Conservation (phyloP, 306 rosid genomes). For the Astragalus membranaceus region DNA sequence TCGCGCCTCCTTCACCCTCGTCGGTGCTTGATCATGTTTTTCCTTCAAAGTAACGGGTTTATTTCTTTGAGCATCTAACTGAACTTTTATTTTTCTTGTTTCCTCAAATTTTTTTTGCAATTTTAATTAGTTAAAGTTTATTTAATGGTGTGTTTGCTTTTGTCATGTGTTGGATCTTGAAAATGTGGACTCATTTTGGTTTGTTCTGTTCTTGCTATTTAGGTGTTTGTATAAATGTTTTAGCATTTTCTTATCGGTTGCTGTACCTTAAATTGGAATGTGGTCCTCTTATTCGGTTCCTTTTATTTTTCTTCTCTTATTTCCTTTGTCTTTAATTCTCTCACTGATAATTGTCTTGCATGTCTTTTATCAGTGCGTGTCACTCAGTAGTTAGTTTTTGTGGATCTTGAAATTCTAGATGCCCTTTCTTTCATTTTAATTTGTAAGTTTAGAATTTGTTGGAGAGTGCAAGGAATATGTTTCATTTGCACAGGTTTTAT, state of each 20-base stretch:
- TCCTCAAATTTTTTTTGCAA: neutral
- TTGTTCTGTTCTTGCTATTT: neutral
- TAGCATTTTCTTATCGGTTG: neutral
- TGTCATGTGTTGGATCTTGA: slow-evolving; percentile 39
- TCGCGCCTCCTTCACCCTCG: too few species aligned
- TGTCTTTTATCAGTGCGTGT: neutral
- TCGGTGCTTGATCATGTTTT: neutral
- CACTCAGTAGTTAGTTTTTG: slow-evolving; percentile 15
- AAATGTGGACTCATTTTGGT: slow-evolving; percentile 2
- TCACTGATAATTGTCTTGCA: slow-evolving; percentile 14
- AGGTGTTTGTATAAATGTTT: neutral
- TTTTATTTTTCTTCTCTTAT: neutral
- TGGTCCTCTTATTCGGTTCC: slow-evolving; percentile 19
- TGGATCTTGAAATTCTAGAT: slow-evolving; percentile 36
- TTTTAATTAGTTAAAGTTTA: neutral
- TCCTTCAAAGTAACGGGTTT: neutral
- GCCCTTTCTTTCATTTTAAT: slow-evolving; percentile 3
- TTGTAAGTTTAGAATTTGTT: too few species aligned
- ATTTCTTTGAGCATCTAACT: neutral
- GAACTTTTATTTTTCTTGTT: neutral
- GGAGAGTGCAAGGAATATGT: neutral
- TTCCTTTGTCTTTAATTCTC: too few species aligned
- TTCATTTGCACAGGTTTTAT: neutral
- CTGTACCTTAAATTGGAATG: neutral
- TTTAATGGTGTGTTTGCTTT: slow-evolving; percentile 7